Evolutionary conservation across 2,329 filamentous ascomycete genomes (phyloP), one percentile per base, ranked within the genome.

Genomic region (Cyanodermella asteris): DNA sequence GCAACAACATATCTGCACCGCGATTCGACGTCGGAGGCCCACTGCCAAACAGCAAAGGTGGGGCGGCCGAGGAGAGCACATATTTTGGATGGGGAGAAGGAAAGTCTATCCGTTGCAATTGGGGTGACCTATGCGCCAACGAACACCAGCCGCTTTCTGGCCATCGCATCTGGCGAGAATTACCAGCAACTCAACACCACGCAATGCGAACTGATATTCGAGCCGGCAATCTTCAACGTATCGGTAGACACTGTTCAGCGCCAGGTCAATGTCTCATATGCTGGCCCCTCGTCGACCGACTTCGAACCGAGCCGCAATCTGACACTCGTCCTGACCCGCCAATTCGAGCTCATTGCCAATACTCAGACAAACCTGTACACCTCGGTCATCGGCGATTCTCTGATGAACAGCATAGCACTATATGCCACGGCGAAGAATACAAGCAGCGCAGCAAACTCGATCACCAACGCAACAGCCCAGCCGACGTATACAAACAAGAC

Each of bases 361-460:
- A 45, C 47, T 28, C 34, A 46, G 28, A 50, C 42, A 3, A 51
- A 43, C 20, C 23, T 50, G 2, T 46, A 48, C 31, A 39, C 43
- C 12, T 50, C 46, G 0, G 36, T 45, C 0, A 38, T 50, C 2
- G 47, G 47, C 11, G 34, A 45, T 21, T 40, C 47, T 2, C 35
- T 51, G 20, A 43, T 46, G 16, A 33, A 39, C 7, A 46, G 41
- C 27, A 44, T 47, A 20, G 37, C 32, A 6, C 34, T 37, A 4
- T 41, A 28, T 13, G n/a, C n/a, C n/a, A n/a, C n/a, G n/a, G 21
- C 14, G 15, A 28, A n/a, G 23, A 21, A 11, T n/a, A 4, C 1
- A 11, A 12, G 13, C 5, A 5, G 18, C 10, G 13, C 17, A 14
- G 23, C 23, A 9, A 22, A 22, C 17, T 12, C 26, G 13, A 14